Percentiles rank a stretch among this genome's conserved stretches.
These are phyloP conservation scores for Phialocephala subalpina DNA, from an alignment of 2,329 filamentous ascomycete genomes.

Conservation along the genomic window DNA sequence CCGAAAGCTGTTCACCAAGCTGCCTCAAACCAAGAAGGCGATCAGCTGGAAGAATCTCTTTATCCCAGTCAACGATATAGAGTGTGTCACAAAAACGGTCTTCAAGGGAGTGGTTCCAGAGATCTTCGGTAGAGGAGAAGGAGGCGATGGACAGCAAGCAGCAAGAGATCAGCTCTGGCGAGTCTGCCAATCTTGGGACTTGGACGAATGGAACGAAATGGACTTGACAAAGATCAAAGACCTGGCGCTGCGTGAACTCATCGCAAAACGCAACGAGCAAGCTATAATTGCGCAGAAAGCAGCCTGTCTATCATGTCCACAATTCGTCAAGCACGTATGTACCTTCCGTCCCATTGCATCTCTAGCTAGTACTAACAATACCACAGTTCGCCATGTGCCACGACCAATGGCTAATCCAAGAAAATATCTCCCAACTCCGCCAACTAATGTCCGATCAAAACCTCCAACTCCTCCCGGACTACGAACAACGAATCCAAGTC, in stretches of 20 bases:
- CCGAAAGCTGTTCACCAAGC: constrained; percentile 68
- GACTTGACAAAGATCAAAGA: constrained; percentile 86
- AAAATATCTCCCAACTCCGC: constrained; percentile 88
- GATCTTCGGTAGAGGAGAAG: constrained; percentile 56
- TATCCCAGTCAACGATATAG: constrained; percentile 79
- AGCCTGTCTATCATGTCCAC: constrained; percentile 72
- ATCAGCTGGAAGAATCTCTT: constrained; percentile 73
- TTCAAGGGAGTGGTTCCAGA: constrained; percentile 66
- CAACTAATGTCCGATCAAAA: constrained; percentile 96
- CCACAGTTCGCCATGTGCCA: constrained; percentile 90
- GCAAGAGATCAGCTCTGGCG: constrained; percentile 75
- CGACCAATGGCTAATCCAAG: constrained; percentile 94
- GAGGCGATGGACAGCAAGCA: constrained; percentile 55
- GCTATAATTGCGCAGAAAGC: constrained; percentile 69
- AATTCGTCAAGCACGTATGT: constrained; percentile 87
- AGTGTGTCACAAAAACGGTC: constrained; percentile 80
- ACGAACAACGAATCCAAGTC: constrained; percentile 92
- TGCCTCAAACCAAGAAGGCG: constrained; percentile 72
- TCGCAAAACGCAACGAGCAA: constrained; percentile 74
- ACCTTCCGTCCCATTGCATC: neutral
- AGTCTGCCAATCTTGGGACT: constrained; percentile 77
- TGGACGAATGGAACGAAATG: constrained; percentile 81
- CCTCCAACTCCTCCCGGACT: constrained; percentile 92
- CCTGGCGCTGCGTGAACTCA: constrained; percentile 79
- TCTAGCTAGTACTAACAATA: neutral